These are phyloP conservation scores for Suhomyces sp. DNA, from an alignment of 805 yeast genomes.

Conservation along the genomic window DNA sequence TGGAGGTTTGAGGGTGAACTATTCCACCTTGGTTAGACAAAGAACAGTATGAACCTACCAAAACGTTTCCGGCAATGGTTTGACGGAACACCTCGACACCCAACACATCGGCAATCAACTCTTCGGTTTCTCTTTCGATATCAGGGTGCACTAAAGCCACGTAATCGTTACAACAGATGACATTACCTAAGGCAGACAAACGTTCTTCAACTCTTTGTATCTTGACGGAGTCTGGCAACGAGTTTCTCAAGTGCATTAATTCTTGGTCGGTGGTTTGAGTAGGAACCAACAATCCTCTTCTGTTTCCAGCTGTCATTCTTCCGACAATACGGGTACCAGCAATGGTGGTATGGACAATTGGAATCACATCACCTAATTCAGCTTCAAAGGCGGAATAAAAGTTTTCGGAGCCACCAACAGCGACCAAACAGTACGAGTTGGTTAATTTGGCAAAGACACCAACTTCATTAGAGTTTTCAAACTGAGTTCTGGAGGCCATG, in stretches of 20 bases:
- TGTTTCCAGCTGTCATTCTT: conserved; percentile 97
- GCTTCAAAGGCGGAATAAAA: conserved; percentile 95
- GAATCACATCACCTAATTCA: conserved; percentile 93
- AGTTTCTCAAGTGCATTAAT: conserved; percentile 93
- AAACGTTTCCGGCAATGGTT: conserved; percentile 96
- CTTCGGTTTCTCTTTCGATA: conserved; percentile 98
- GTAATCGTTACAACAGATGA: conserved; percentile 97
- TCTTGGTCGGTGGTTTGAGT: conserved; percentile 98
- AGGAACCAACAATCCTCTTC: conserved; percentile 96
- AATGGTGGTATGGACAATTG: conserved; percentile 94
- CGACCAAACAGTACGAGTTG: conserved; percentile 92
- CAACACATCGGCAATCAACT: conserved; percentile 92
- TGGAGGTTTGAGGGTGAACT: conserved; percentile 95
- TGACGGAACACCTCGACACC: conserved; percentile 99
- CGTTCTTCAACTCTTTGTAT: conserved; percentile 98
- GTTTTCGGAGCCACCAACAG: conserved; percentile 90
- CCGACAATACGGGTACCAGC: conserved; percentile 98
- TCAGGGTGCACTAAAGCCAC: conserved; percentile 99
- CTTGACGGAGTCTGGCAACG: conserved; percentile 91
- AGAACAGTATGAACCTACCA: conserved; percentile 95
- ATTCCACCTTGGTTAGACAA: conserved; percentile 96
- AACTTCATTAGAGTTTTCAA: conserved; percentile 55
- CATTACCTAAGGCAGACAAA: conserved; percentile 94
- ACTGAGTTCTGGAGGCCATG: conserved; percentile 50
- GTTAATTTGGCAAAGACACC: conserved; percentile 95